A percentile compares a stretch with the other conserved stretches of the same genome.
Evolutionary conservation across 1,284 basidiomycete species (phyloP).

Genomic region (Coriolopsis trogii): DNA sequence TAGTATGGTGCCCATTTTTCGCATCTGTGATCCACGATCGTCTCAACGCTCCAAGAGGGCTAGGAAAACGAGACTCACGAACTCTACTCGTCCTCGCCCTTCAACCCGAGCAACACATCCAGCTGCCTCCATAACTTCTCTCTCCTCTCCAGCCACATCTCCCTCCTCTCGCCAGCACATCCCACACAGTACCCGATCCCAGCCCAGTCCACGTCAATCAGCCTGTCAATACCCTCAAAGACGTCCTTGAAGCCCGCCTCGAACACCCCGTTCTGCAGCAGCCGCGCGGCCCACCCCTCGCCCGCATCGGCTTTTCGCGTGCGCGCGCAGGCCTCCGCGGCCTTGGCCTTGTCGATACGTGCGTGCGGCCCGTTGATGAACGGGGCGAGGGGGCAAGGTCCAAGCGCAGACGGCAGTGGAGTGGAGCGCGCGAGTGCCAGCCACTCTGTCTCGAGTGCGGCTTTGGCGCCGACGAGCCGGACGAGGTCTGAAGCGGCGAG

Average conservation of each 20-base stretch:
- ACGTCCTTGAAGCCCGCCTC: slow-evolving; percentile 35
- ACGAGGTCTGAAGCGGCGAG: slow-evolving; percentile 25
- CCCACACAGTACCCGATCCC: slow-evolving; percentile 34
- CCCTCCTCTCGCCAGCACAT: slow-evolving; percentile 30
- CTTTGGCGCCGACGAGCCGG: slow-evolving; percentile 26
- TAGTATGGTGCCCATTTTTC: too few relatives aligned
- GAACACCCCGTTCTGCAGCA: slow-evolving; percentile 30
- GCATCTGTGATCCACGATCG: too few relatives aligned
- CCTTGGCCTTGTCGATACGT: not conserved
- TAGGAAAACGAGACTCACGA: too few relatives aligned
- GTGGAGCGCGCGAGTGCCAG: slow-evolving; percentile 22
- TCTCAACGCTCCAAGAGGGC: too few relatives aligned
- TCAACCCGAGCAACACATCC: slow-evolving; percentile 34
- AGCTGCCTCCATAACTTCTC: slow-evolving; percentile 34
- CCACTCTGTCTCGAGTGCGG: slow-evolving; percentile 30
- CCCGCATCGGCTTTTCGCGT: slow-evolving; percentile 4
- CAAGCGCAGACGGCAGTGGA: slow-evolving; percentile 22
- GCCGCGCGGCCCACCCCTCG: slow-evolving; percentile 27
- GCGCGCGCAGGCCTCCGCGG: slow-evolving; percentile 16
- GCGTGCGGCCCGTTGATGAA: not conserved
- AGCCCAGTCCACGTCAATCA: slow-evolving; percentile 35
- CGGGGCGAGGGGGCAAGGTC: slow-evolving; percentile 25
- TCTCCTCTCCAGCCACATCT: slow-evolving; percentile 27
- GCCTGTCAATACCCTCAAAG: slow-evolving; percentile 34
- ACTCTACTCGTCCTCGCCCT: slow-evolving; percentile 11